Conservation (phyloP, 129 eudicot genomes). For the Saposhnikovia divaricata region DNA sequence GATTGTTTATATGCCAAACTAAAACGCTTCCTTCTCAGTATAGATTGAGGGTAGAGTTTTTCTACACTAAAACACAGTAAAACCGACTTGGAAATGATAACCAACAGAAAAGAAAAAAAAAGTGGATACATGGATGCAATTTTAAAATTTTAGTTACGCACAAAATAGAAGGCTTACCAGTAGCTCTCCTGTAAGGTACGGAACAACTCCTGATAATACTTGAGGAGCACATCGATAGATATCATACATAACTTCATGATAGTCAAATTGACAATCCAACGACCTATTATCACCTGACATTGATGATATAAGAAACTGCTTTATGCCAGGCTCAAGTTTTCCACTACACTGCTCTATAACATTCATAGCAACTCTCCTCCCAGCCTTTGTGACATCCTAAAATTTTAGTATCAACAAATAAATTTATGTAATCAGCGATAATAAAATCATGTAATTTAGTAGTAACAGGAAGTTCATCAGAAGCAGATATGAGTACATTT, state of each 20-base stretch:
- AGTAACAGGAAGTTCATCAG: too few relatives aligned
- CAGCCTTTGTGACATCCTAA: too few relatives aligned
- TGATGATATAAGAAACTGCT: constrained; percentile 70
- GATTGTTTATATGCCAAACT: not conserved
- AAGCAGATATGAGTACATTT: too few relatives aligned
- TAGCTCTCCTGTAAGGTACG: constrained; percentile 74
- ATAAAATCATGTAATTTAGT: too few relatives aligned
- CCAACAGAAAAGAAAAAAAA: not conserved
- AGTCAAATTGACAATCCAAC: constrained; percentile 47
- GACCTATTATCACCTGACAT: constrained; percentile 58
- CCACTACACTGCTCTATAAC: constrained; percentile 68
- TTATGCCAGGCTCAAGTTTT: constrained; percentile 74
- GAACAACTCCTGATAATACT: constrained; percentile 61
- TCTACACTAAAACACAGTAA: not conserved
- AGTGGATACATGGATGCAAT: not conserved
- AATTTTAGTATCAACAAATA: too few relatives aligned
- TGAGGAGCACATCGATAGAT: constrained; percentile 84
- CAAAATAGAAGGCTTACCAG: constrained; percentile 43
- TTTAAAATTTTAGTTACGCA: not conserved
- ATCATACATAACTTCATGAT: constrained; percentile 72
- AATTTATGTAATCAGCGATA: too few relatives aligned
- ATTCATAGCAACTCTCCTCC: too few relatives aligned
- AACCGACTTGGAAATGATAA: not conserved
- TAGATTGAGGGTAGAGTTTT: not conserved
- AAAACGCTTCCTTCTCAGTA: not conserved